Percentiles rank a stretch among this genome's conserved stretches.
These are phyloP conservation scores for Hirschioporus abietinus DNA, from an alignment of 768 basidiomycete species.

Conservation along the genomic window DNA sequence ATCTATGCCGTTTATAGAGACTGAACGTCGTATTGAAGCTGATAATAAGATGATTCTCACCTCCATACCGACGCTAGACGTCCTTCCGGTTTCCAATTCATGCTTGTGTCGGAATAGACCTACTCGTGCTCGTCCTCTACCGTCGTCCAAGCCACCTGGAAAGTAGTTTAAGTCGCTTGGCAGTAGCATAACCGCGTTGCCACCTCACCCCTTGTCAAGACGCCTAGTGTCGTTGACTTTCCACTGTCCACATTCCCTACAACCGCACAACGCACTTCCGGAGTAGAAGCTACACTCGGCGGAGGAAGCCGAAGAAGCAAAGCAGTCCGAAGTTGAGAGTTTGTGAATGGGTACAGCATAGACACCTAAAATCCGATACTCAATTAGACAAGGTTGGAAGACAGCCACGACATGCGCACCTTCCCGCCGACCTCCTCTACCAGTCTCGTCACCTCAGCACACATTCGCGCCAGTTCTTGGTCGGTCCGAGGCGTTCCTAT, in stretches of 20 bases:
- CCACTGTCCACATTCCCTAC: constrained; percentile 95
- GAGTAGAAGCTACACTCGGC: constrained; percentile 67
- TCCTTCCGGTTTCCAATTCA: constrained; percentile 93
- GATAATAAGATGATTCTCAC: constrained; percentile 34
- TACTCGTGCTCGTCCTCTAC: constrained; percentile 77
- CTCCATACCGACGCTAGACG: constrained; percentile 96
- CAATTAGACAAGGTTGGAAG: constrained; percentile 2
- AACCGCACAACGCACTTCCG: constrained; percentile 92
- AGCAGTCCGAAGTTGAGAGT: constrained; percentile 49
- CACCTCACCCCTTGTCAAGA: constrained; percentile 79
- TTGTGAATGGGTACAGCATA: constrained; percentile 41
- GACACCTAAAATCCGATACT: constrained; percentile 39
- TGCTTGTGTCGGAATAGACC: constrained; percentile 95
- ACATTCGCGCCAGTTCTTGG: constrained; percentile 47
- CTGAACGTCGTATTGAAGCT: neutral
- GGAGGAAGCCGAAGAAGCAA: constrained; percentile 73
- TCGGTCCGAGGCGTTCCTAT: constrained; percentile 43
- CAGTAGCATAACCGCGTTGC: constrained; percentile 18
- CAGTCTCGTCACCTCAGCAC: constrained; percentile 35
- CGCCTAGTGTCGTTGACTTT: constrained; percentile 91
- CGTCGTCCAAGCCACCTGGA: constrained; percentile 72
- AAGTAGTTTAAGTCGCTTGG: constrained; percentile 7
- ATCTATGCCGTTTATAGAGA: constrained; percentile 46
- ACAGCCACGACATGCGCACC: constrained; percentile 31
- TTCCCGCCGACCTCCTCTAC: constrained; percentile 81